Evolutionary conservation across 2,329 filamentous ascomycete genomes (phyloP).

Genomic region (Mariannaea sp.): DNA sequence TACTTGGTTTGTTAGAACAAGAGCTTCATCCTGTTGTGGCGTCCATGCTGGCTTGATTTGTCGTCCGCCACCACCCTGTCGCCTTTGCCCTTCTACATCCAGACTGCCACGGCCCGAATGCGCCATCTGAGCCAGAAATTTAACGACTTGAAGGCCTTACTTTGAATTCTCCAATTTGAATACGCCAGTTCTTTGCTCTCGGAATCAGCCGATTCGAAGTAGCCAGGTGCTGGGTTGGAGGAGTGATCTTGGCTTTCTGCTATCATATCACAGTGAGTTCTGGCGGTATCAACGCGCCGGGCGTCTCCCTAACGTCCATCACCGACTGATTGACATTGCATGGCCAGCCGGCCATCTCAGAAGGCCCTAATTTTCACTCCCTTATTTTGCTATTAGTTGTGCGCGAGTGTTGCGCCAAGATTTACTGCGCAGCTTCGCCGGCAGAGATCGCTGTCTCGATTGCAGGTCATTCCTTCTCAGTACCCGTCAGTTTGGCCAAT

Average conservation of each 20-base stretch:
- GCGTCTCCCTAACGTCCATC: not conserved
- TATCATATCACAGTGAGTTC: not conserved
- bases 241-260: not conserved
- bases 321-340: conserved; percentile 5
- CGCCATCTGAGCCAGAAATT: conserved; percentile 8
- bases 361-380: not conserved
- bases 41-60: not conserved
- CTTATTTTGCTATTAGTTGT: not conserved
- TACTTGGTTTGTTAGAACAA: not conserved
- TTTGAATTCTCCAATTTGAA: too few species aligned
- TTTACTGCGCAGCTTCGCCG: not conserved
- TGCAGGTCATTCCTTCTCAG: not conserved
- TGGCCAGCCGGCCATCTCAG: conserved; percentile 11
- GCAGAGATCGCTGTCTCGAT: not conserved
- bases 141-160: too few species aligned
- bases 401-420: not conserved
- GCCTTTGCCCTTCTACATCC: conserved; percentile 13
- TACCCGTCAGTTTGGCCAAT: not conserved
- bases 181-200: not conserved
- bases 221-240: not conserved
- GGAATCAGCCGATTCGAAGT: not conserved
- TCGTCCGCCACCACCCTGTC: conserved; percentile 9
- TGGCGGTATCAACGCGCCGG: not conserved
- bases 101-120: conserved; percentile 23
- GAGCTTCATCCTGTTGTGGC: conserved; percentile 14